Base-by-base conservation (phyloP, 306 rosid genomes). In the Pueraria montana region DNA sequence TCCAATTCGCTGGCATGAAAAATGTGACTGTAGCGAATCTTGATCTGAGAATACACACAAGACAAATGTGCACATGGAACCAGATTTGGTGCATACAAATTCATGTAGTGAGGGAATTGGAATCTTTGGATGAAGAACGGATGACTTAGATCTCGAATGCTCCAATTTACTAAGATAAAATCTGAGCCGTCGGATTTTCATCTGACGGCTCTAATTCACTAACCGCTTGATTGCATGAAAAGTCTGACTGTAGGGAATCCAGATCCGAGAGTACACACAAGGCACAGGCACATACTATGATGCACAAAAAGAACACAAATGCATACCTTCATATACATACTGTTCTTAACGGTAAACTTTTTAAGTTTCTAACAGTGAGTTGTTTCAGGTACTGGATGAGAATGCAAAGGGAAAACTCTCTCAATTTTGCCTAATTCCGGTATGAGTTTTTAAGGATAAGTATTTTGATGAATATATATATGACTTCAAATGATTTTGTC, bases 391-490 rank as follows among this genome's bases (percentile, higher is more conserved):
- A 56, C 94, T 94, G 34, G 95, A 90, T 34, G 95, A 91, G 70
- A 88, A 71, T 75, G 98, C 89, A 0, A 94, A 80, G 88, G 80
- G 9, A 3, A 96, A 96, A 82, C 89, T 96, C 58, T 89, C 93
- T 80, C 98, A 93, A 56, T 96, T 96, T 88, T 96, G 98, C 89
- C 91, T 91, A 55, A 91, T 96, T 77, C 91, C 89, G 89, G 99
- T 96, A 91, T 59, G 77, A 16, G 55, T 45, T 77, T 63, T 13
- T 65, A 59, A 49, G 27, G 38, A 84, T n/a, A 38, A 78, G 45
- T 75, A 58, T 45, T 67, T 84, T 79, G 14, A 48, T 86, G 75
- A 42, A 16, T 62, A 48, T 53, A 48, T 53, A 48, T 27, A 21
- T 45, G 21, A 56, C 36, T 68, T 27, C 32, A 55, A 73, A 84